phyloP scores from a whole-genome alignment of 2,329 filamentous ascomycete genomes.

The Ophiobolus disseminans region DNA sequence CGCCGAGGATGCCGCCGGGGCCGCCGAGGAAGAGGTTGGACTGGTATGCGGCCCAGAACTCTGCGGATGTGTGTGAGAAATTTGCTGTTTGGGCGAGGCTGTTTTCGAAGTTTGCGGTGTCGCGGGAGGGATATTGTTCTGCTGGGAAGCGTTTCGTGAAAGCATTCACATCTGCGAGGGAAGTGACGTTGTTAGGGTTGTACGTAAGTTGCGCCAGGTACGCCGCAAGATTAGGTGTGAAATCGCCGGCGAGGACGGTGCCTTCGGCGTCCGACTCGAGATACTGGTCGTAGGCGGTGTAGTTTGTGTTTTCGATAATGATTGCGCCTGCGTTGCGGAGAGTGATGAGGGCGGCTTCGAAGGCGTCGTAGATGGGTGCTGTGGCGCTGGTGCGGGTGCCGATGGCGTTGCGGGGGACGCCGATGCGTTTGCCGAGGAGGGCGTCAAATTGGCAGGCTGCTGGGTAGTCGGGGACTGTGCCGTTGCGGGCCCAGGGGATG shows the following conservation, averaged over 20 bases:
- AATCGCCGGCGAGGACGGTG: slow-evolving; percentile 65
- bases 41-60: slow-evolving; percentile 66
- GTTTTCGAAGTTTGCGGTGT: slow-evolving; percentile 65
- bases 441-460: slow-evolving; percentile 62
- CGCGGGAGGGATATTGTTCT: slow-evolving; percentile 68
- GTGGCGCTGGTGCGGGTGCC: slow-evolving; percentile 39
- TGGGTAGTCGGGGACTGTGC: slow-evolving; percentile 65
- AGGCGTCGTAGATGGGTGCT: slow-evolving; percentile 58
- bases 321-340: slow-evolving; percentile 64
- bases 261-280: slow-evolving; percentile 49
- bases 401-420: slow-evolving; percentile 68
- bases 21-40: slow-evolving; percentile 62
- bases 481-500: slow-evolving; percentile 60
- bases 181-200: slow-evolving; percentile 65
- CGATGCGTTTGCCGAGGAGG: slow-evolving; percentile 66
- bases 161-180: slow-evolving; percentile 59
- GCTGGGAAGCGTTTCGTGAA: slow-evolving; percentile 62
- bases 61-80: slow-evolving; percentile 63
- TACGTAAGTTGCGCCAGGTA: slow-evolving; percentile 64
- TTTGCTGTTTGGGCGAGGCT: slow-evolving; percentile 59
- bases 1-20: slow-evolving; percentile 66
- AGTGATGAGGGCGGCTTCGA: slow-evolving; percentile 61
- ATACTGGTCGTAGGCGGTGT: slow-evolving; percentile 60
- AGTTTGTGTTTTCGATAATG: slow-evolving; percentile 67
- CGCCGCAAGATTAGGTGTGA: slow-evolving; percentile 61